phyloP scores from a whole-genome alignment of 768 basidiomycete genomes.

The Phanerodontia chrysosporium region DNA sequence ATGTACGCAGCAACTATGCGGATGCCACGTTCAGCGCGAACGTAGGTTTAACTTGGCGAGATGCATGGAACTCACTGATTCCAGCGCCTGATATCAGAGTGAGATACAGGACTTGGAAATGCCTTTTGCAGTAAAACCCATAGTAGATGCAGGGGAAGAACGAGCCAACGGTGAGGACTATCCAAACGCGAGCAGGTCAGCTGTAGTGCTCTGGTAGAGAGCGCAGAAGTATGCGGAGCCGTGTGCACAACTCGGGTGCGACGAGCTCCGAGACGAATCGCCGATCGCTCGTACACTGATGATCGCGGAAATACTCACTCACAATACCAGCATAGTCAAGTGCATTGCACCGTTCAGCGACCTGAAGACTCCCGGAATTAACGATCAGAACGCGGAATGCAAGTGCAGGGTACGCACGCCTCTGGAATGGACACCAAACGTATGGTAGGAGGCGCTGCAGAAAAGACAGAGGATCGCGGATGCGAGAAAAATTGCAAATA shows the following conservation, averaged over 20 bases:
- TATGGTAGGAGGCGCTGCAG: conserved; percentile 72
- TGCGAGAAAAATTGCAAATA: conserved; percentile 60
- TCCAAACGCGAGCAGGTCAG: not conserved
- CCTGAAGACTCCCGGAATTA: conserved; percentile 32
- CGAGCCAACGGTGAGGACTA: conserved; percentile 71
- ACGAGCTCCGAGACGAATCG: not conserved
- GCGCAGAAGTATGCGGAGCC: not conserved
- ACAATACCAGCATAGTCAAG: conserved; percentile 82
- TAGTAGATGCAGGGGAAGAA: conserved; percentile 76
- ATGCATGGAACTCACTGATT: conserved; percentile 43
- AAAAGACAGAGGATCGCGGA: conserved; percentile 73
- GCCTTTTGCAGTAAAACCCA: conserved; percentile 65
- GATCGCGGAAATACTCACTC: conserved; percentile 30
- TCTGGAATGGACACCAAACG: conserved; percentile 68
- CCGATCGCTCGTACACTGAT: not conserved
- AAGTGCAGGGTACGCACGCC: conserved; percentile 34
- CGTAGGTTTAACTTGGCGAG: conserved; percentile 13
- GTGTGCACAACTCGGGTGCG: not conserved
- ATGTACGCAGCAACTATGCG: conserved; percentile 60
- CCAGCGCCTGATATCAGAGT: conserved; percentile 48
- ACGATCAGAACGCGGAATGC: conserved; percentile 2
- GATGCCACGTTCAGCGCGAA: not conserved
- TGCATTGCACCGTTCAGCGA: conserved; percentile 54
- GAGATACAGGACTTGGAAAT: conserved; percentile 52
- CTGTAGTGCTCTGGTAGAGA: not conserved